Base-by-base conservation (phyloP, 768 basidiomycete genomes). In the Porphyrellus cyaneotinctus region DNA sequence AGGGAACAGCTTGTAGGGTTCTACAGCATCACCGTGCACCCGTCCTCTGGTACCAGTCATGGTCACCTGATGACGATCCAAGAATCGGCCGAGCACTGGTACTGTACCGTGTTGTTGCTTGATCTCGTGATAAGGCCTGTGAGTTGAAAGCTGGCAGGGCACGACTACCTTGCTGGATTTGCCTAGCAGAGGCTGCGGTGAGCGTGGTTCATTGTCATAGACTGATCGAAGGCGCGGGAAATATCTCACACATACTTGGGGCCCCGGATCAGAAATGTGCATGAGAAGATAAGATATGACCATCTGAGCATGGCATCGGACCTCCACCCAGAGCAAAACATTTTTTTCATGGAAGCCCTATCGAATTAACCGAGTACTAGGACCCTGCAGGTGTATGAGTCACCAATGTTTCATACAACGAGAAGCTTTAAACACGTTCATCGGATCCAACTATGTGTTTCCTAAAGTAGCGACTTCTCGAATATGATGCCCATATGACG, bases 381-480 rank as follows among this genome's bases (percentile, higher is more conserved):
- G 42, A 43, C 42, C 50, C 57, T 58, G 35, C 30, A 22, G 17
- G 37, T 10, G 33, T 26, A 20, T 13, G 48, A 43, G 42, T 44
- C 43, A 38, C 42, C 17, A 43, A 31, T 32, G 45, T 32, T 9
- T 35, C 42, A 35, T 44, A 49, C 46, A 13, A 28, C 13, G 42
- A 43, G 36, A 53, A 49, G 47, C 48, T 37, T 28, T 30, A 46
- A 57, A 51, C 56, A 57, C 54, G 54, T 57, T 57, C 20, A 32
- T 33, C 30, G 39, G 23, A 30, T 37, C 26, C 53, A 28, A 41
- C 10, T 11, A 3, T 24, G 20, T 39, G 2, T 17, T 32, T 32
- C 52, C 43, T 24, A 44, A 45, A 43, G 10, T 3, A 18, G 53
- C 45, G 35, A 20, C 14, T 55, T 53, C 50, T 22, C 32, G 31